A percentile compares a stretch with the other conserved stretches of the same genome.
Conservation (phyloP, 495 filamentous ascomycete species). For the Podospora appendiculata region DNA sequence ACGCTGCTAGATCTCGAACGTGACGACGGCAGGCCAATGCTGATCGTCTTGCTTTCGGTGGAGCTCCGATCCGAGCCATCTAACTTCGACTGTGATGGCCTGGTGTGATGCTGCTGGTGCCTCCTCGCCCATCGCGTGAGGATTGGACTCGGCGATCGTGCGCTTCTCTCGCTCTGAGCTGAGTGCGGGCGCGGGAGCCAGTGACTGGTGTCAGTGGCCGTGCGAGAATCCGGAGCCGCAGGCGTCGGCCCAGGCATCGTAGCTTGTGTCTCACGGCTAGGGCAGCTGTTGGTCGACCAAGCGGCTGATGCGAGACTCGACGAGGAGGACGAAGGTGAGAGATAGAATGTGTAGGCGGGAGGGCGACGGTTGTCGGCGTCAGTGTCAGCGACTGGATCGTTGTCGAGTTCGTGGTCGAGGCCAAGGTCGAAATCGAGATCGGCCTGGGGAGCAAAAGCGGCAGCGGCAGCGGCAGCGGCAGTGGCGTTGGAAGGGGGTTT, state of each 20-base stretch:
- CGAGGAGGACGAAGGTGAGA: conserved; percentile 20
- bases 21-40: conserved; percentile 7
- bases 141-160: conserved; percentile 17
- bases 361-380: conserved; percentile 2
- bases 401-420: neutral
- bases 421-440: neutral
- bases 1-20: conserved; percentile 17
- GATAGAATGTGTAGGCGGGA: conserved; percentile 18
- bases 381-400: neutral
- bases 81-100: conserved; percentile 5
- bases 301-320: conserved; percentile 12
- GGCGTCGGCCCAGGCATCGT: conserved; percentile 19
- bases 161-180: conserved; percentile 11
- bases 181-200: conserved; percentile 17
- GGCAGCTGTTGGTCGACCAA: conserved; percentile 5
- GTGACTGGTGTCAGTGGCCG: neutral
- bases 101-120: conserved; percentile 15
- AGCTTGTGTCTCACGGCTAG: conserved; percentile 2
- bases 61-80: conserved; percentile 3
- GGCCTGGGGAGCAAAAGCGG: neutral
- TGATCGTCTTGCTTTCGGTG: conserved; percentile 13
- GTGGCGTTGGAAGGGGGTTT: neutral
- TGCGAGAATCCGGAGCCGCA: conserved; percentile 4
- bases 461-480: neutral
- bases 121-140: conserved; percentile 20